A percentile compares a stretch with the other conserved stretches of the same genome.
phyloP scores from a whole-genome alignment of 129 eudicot species.

The Flaveria bidentis region DNA sequence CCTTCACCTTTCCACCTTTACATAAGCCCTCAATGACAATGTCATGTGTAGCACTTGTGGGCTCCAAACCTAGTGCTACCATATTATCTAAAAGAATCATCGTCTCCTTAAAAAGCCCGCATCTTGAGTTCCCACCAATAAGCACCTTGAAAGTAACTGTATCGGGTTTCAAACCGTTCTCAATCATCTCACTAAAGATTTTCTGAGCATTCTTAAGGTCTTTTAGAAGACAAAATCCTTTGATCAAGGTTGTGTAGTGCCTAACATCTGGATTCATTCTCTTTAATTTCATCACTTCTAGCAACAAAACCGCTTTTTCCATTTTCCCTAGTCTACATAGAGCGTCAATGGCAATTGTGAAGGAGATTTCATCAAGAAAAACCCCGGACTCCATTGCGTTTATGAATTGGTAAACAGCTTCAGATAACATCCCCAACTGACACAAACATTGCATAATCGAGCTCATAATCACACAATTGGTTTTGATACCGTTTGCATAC shows the following conservation, averaged over 20 bases:
- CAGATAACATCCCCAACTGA: slow-evolving; percentile 40
- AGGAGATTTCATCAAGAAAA: slow-evolving; percentile 53
- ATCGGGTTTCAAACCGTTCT: slow-evolving; percentile 57
- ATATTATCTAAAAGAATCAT: slow-evolving; percentile 38
- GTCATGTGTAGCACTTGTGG: slow-evolving; percentile 46
- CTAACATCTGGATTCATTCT: slow-evolving; percentile 53
- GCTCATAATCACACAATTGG: slow-evolving; percentile 63
- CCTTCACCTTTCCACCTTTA: slow-evolving; percentile 50
- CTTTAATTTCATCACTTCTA: slow-evolving; percentile 58
- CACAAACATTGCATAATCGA: slow-evolving; percentile 62
- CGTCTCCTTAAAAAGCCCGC: slow-evolving; percentile 43
- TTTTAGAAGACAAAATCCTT: slow-evolving; percentile 46
- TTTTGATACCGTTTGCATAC: slow-evolving; percentile 52
- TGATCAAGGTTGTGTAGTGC: slow-evolving; percentile 76
- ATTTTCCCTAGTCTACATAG: slow-evolving; percentile 54
- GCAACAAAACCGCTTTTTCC: slow-evolving; percentile 52
- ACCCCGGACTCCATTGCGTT: slow-evolving; percentile 41
- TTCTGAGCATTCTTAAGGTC: slow-evolving; percentile 43
- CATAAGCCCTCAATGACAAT: slow-evolving; percentile 65
- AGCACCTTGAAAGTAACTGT: slow-evolving; percentile 58
- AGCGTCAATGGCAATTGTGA: slow-evolving; percentile 55
- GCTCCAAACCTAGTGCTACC: slow-evolving; percentile 50
- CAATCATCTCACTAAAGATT: slow-evolving; percentile 50
- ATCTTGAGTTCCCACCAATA: slow-evolving; percentile 51
- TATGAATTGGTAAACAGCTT: slow-evolving; percentile 48